Base-by-base conservation (phyloP, 2,329 filamentous ascomycete species). In the Hypocrella siamensis region DNA sequence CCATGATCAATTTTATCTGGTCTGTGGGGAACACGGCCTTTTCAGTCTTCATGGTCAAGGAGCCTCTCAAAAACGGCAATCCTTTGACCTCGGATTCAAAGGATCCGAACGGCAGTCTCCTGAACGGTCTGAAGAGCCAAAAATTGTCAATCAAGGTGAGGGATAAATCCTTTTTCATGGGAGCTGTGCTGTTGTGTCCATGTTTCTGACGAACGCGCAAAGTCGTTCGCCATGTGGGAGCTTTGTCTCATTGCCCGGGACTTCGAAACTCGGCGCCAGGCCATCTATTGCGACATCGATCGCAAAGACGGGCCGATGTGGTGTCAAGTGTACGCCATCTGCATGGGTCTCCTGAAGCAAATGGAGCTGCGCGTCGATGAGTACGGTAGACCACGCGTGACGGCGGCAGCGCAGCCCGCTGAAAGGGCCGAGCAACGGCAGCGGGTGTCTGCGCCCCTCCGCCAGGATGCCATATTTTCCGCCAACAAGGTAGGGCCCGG, bases 141-240 rank as follows among this genome's bases (percentile, higher is more conserved):
- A 90, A 88, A 52, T 65, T 82, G 7, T 64, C 81, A 8, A 74
- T 82, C 37, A 76, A 72, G 55, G 78, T 79, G 56, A 44, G 63
- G 49, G 7, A 12, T 14, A 11, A n/a, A 6, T 22, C 5, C 10
- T 21, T 6, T 1, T 17, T 4, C 25, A 14, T 7, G 15, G 8
- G 8, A 8, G 21, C 21, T 22, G 12, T 8, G 8, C 5, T 4
- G 15, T 9, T 9, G 15, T 9, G 9, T 34, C 4, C 5, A 21
- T 6, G n/a, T 16, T 4, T n/a, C 8, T 21, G 5, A 25, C 43
- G 47, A 33, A 55, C 39, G 37, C n/a, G 16, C 2, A 11, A 36
- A 81, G 68, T 69, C 74, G 1, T 93, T 92, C 51, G 86, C 88
- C 12, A 79, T 93, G 53, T 93, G 86, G 86, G 88, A 96, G 48